Percentiles rank a stretch among this genome's conserved stretches.
phyloP scores from a whole-genome alignment of 371 early-diverging fungal species.

The Conidiobolus incongruus region DNA sequence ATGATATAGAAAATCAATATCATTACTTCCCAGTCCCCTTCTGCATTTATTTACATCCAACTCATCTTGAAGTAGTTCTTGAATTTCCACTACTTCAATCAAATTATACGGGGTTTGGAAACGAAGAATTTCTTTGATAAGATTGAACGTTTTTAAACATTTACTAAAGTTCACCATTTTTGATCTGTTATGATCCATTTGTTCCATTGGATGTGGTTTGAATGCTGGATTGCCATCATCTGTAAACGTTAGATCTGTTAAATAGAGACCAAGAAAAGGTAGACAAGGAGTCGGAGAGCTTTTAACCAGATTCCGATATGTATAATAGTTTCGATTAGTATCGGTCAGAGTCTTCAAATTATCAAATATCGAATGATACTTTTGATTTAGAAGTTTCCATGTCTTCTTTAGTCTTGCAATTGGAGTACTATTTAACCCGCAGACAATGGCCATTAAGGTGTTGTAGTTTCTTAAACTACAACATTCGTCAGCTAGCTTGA shows the following conservation, averaged over 20 bases:
- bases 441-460: conserved; percentile 51
- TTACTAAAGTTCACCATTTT: conserved; percentile 66
- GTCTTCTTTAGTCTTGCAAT: conserved; percentile 46
- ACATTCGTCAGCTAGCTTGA: conserved; percentile 21
- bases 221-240: conserved; percentile 36
- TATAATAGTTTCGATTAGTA: conserved; percentile 42
- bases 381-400: conserved; percentile 34
- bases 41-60: no score
- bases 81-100: conserved; percentile 21
- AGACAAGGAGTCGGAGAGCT: conserved; percentile 40
- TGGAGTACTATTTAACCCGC: conserved; percentile 50
- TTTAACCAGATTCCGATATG: conserved; percentile 38
- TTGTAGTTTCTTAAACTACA: conserved; percentile 54
- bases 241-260: conserved; percentile 72
- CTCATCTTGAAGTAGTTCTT: no score
- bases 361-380: conserved; percentile 22
- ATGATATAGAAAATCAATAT: no score
- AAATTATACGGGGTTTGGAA: conserved; percentile 53
- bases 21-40: no score
- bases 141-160: conserved; percentile 28
- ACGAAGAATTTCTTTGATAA: conserved; percentile 49
- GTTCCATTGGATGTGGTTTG: background rate
- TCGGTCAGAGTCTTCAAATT: conserved; percentile 34
- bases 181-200: conserved; percentile 10
- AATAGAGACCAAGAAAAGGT: conserved; percentile 66